Evolutionary conservation across 2,329 filamentous ascomycete genomes (phyloP).

Genomic region (Pestalotiopsis sp.): DNA sequence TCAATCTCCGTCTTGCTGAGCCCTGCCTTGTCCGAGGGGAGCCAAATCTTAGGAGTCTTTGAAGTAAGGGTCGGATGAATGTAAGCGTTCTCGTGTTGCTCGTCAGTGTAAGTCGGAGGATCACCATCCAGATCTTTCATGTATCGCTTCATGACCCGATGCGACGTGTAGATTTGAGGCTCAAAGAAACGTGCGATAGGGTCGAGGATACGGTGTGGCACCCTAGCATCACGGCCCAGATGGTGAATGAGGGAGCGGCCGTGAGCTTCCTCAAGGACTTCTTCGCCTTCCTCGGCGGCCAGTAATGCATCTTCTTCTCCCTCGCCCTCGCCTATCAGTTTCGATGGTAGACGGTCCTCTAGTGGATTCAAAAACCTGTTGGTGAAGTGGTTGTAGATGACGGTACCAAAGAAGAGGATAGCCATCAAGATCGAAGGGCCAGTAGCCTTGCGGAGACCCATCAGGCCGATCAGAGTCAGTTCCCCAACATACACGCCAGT

Average conservation of each 20-base stretch:
- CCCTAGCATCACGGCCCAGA: slow-evolving; percentile 20
- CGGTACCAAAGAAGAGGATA: slow-evolving; percentile 59
- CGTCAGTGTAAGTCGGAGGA: slow-evolving; percentile 25
- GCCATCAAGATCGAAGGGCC: slow-evolving; percentile 66
- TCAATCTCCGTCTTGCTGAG: slow-evolving; percentile 61
- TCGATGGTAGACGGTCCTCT: slow-evolving; percentile 28
- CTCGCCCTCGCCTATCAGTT: slow-evolving; percentile 19
- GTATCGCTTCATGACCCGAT: slow-evolving; percentile 25
- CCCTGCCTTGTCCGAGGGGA: slow-evolving; percentile 63
- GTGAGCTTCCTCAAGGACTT: slow-evolving; percentile 25
- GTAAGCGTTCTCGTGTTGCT: slow-evolving; percentile 29
- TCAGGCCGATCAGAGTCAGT: slow-evolving; percentile 70
- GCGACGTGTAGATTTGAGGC: slow-evolving; percentile 26
- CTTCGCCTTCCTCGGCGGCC: slow-evolving; percentile 17
- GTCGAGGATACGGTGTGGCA: slow-evolving; percentile 23
- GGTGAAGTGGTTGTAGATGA: slow-evolving; percentile 59
- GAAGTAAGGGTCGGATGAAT: slow-evolving; percentile 34
- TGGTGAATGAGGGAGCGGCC: slow-evolving; percentile 24
- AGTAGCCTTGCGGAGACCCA: slow-evolving; percentile 57
- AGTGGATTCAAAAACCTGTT: slow-evolving; percentile 31
- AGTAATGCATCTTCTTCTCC: slow-evolving; percentile 26
- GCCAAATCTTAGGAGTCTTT: slow-evolving; percentile 62
- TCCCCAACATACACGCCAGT: slow-evolving; percentile 72
- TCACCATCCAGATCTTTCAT: slow-evolving; percentile 19
- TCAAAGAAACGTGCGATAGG: slow-evolving; percentile 29